Base-by-base conservation (phyloP, 108 stramenopile species). In the Phaeodactylum tricornutum region DNA sequence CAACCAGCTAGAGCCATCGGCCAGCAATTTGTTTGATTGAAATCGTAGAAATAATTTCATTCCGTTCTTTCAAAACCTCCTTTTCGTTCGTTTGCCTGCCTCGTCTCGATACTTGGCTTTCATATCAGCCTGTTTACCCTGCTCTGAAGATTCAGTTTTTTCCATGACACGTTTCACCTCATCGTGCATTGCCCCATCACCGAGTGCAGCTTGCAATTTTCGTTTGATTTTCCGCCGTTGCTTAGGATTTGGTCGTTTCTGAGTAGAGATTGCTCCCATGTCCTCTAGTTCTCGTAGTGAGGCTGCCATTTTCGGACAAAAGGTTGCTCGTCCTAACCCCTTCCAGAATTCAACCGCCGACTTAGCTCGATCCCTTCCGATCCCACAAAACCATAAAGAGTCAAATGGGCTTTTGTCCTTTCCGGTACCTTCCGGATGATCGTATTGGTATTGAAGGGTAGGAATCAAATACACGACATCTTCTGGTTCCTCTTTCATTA, bases 401-500 rank as follows among this genome's bases (percentile, higher is more conserved):
- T 44, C 38, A 59, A 94, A 94, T 0, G 89, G 93, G 25, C 87
- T 47, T 21, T 40, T 49, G 12, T 72, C 82, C 33, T 89, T 60
- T 7, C 93, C 93, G 0, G 87, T 87, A 31, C 85, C 85, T 33
- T 88, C 82, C 6, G 87, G 87, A 64, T 93, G 87, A 20, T 73
- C 65, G 34, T 83, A 90, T 50, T 84, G 74, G 53, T 90, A 90
- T 4, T 73, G 69, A 6, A 43, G 22, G 11, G 71, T 51, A 12
- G 87, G 87, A 35, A 73, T 43, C 7, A 85, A 29, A 41, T 79
- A 89, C 12, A 77, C 51, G 17, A 73, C 61, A 66, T 82, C 75
- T 36, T 47, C 7, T 47, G 35, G 6, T 66, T 29, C 6, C 6
- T 36, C 22, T 53, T 41, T 8, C 46, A 30, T 9, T 16, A 75